phyloP scores from a whole-genome alignment of 2,329 filamentous ascomycete species.

The Microcyclosporella mali region DNA sequence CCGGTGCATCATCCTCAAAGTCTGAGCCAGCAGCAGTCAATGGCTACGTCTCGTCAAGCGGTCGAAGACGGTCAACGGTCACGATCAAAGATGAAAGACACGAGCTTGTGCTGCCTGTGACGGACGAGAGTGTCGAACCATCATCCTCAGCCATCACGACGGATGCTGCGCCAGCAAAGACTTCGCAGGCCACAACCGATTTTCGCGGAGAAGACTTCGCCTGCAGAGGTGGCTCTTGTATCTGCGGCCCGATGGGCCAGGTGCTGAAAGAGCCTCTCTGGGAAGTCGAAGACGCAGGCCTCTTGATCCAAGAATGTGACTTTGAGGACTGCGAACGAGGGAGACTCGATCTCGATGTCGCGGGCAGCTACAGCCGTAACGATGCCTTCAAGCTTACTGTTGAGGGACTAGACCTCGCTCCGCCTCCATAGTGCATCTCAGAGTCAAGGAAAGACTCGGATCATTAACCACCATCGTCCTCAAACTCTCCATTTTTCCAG shows the following conservation, averaged over 20 bases:
- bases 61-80: conserved; percentile 37
- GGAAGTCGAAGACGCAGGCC: conserved; percentile 62
- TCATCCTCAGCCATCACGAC: conserved; percentile 5
- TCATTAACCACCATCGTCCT: too few species aligned
- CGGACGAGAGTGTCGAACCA: conserved; percentile 17
- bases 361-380: conserved; percentile 75
- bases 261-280: conserved; percentile 74
- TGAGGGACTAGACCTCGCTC: conserved; percentile 52
- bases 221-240: conserved; percentile 73
- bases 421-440: background rate
- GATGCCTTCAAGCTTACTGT: conserved; percentile 57
- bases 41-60: conserved; percentile 11
- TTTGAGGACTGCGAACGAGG: conserved; percentile 83
- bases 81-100: conserved; percentile 46
- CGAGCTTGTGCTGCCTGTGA: conserved; percentile 45
- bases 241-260: conserved; percentile 73
- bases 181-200: conserved; percentile 6
- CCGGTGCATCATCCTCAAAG: conserved; percentile 13
- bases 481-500: too few species aligned
- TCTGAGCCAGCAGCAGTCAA: conserved; percentile 3
- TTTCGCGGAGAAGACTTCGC: conserved; percentile 47
- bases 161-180: conserved; percentile 5
- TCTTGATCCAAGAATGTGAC: conserved; percentile 70
- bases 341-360: conserved; percentile 74
- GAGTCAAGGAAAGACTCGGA: too few species aligned